Conservation (phyloP, 1,284 basidiomycete species). For the Tilletia setariae region DNA sequence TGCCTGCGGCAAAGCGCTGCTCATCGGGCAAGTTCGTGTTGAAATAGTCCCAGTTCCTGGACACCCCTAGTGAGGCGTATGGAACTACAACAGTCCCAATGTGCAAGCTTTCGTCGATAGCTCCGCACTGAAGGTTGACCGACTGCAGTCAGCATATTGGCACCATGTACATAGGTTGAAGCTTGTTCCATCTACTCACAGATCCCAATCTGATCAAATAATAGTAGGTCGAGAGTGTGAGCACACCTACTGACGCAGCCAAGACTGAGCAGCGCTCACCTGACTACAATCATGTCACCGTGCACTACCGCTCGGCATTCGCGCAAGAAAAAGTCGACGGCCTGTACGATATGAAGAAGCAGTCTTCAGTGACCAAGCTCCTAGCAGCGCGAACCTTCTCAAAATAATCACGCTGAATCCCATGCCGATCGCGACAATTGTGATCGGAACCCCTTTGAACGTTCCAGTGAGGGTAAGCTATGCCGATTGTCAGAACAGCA, state of each 20-base stretch:
- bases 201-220: conserved; percentile 5
- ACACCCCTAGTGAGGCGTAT: conserved; percentile 66
- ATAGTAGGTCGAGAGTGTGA: not conserved
- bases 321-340: conserved; percentile 79
- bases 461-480: conserved; percentile 71
- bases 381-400: not conserved
- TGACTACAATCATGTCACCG: conserved; percentile 69
- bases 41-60: conserved; percentile 70
- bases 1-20: conserved; percentile 23
- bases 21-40: conserved; percentile 28
- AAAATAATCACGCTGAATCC: conserved; percentile 55
- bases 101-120: conserved; percentile 64
- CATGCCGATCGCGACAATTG: conserved; percentile 78
- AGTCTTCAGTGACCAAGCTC: not conserved
- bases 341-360: conserved; percentile 57
- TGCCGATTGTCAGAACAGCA: not conserved
- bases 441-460: conserved; percentile 68
- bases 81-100: conserved; percentile 74
- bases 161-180: no score
- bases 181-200: no score
- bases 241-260: not conserved
- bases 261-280: not conserved
- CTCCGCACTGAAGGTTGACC: conserved; percentile 61
- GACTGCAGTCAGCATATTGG: no score
- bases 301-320: conserved; percentile 72